Evolutionary conservation across 331 rosid species (phyloP).

Genomic region (Rosa hybrid): DNA sequence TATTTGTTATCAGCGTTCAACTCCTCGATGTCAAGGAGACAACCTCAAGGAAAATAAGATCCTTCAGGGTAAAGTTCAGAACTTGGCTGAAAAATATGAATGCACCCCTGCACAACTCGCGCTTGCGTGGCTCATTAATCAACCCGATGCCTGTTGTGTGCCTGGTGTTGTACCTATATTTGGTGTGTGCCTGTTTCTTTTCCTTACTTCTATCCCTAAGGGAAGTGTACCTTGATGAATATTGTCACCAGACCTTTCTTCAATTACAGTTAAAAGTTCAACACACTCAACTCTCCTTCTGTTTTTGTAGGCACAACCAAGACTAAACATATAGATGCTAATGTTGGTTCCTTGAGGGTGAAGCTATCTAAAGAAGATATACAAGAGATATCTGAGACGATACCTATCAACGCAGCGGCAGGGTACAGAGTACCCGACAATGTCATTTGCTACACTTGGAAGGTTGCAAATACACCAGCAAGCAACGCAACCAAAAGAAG

Average conservation of each 20-base stretch:
- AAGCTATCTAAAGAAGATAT: conserved; percentile 48
- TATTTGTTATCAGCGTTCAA: conserved; percentile 27
- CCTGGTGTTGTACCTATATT: conserved; percentile 63
- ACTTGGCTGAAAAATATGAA: conserved; percentile 54
- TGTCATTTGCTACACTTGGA: conserved; percentile 47
- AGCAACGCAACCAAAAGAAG: neutral
- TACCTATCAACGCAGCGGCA: conserved; percentile 52
- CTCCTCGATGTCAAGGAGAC: conserved; percentile 55
- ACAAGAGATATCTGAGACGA: conserved; percentile 51
- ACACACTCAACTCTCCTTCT: neutral
- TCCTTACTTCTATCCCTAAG: neutral
- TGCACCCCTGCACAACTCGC: conserved; percentile 62
- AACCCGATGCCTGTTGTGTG: conserved; percentile 38
- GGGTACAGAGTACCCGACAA: conserved; percentile 32
- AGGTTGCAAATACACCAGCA: conserved; percentile 49
- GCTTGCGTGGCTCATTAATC: conserved; percentile 65
- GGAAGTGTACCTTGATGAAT: too few relatives aligned
- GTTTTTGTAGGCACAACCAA: conserved; percentile 53
- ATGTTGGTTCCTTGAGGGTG: conserved; percentile 49
- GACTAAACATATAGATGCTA: conserved; percentile 46
- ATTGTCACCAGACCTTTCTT: too few relatives aligned
- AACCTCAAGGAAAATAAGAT: conserved; percentile 59
- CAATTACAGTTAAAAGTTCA: neutral
- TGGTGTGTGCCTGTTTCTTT: conserved; percentile 34
- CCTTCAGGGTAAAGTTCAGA: conserved; percentile 39